Conservation (phyloP, 805 yeast species). For the Candida berthetii region DNA sequence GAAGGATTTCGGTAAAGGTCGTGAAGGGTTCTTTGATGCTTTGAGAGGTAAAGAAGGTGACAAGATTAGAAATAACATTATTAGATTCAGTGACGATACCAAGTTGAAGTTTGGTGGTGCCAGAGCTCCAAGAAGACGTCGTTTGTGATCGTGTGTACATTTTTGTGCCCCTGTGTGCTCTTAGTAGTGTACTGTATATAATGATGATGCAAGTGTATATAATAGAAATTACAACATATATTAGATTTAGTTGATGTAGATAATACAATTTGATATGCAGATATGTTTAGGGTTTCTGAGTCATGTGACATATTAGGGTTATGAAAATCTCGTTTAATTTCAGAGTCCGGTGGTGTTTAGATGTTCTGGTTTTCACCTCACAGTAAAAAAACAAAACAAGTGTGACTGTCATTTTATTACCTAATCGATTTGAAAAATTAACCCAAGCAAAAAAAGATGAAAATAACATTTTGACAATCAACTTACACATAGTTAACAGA, state of each 20-base stretch:
- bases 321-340: too few relatives aligned
- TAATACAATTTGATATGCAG: too few relatives aligned
- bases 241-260: too few relatives aligned
- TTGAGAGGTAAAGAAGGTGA: slow-evolving; percentile 86
- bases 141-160: slow-evolving; percentile 36
- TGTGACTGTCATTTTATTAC: too few relatives aligned
- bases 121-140: slow-evolving; percentile 75
- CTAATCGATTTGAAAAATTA: too few relatives aligned
- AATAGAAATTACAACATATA: too few relatives aligned
- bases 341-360: too few relatives aligned
- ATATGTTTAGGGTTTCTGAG: too few relatives aligned
- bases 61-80: slow-evolving; percentile 56
- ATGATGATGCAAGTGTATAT: too few relatives aligned
- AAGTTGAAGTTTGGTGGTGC: slow-evolving; percentile 89
- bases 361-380: neutral
- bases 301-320: neutral
- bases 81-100: slow-evolving; percentile 73
- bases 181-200: neutral
- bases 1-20: slow-evolving; percentile 82
- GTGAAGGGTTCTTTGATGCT: slow-evolving; percentile 81
- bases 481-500: slow-evolving; percentile 1
- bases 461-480: neutral
- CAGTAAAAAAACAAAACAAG: neutral
- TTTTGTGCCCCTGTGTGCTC: too few relatives aligned
- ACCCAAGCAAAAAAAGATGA: slow-evolving; percentile 1